Evolutionary conservation across 768 basidiomycete species (phyloP).

Genomic region (Thelephora aurantiotincta): DNA sequence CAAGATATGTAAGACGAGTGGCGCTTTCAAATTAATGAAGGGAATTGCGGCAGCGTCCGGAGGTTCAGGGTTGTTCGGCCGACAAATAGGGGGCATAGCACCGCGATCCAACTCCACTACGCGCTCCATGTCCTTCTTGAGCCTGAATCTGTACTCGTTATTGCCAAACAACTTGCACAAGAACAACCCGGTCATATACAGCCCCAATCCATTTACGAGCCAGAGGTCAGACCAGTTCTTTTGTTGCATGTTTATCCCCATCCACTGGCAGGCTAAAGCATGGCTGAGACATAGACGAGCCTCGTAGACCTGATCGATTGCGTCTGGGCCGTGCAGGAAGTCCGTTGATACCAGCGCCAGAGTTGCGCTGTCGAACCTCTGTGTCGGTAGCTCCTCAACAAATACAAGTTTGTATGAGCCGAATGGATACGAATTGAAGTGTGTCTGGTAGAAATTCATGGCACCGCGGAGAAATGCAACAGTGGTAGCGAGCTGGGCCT

Average conservation of each 20-base stretch:
- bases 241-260: slow-evolving; percentile 90
- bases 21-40: slow-evolving; percentile 91
- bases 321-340: slow-evolving; percentile 73
- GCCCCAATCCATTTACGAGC: slow-evolving; percentile 89
- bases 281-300: slow-evolving; percentile 78
- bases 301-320: slow-evolving; percentile 88
- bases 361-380: slow-evolving; percentile 76
- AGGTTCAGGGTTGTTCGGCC: slow-evolving; percentile 73
- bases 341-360: slow-evolving; percentile 70
- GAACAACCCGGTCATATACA: slow-evolving; percentile 84
- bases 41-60: slow-evolving; percentile 68
- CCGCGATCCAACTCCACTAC: slow-evolving; percentile 82
- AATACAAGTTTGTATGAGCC: slow-evolving; percentile 90
- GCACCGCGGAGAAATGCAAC: slow-evolving; percentile 71
- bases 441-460: slow-evolving; percentile 84
- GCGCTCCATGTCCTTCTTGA: slow-evolving; percentile 95
- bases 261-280: slow-evolving; percentile 91
- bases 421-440: slow-evolving; percentile 94
- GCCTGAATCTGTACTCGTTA: slow-evolving; percentile 90
- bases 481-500: slow-evolving; percentile 53
- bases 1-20: slow-evolving; percentile 91
- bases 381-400: slow-evolving; percentile 74
- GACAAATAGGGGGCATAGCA: slow-evolving; percentile 83
- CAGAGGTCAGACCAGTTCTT: slow-evolving; percentile 90
- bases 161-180: slow-evolving; percentile 80